phyloP scores from a whole-genome alignment of 2,329 filamentous ascomycete genomes.

The Whalleya microplaca region DNA sequence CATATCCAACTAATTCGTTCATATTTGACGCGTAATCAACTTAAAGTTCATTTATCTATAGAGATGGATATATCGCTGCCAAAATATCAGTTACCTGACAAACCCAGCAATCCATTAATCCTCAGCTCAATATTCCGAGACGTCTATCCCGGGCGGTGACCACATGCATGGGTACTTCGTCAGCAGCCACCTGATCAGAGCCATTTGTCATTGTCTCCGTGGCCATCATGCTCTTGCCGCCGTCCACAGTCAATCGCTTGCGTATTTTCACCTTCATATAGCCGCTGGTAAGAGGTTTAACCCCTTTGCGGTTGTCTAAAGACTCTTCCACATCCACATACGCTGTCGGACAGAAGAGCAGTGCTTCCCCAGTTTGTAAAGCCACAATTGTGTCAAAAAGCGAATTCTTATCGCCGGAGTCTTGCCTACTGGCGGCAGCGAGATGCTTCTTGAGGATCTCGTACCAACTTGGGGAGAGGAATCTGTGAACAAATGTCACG shows the following conservation, averaged over 20 bases:
- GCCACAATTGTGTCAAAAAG: constrained; percentile 26
- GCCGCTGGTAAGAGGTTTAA: constrained; percentile 13
- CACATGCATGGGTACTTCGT: too few relatives aligned
- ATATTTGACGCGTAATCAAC: too few relatives aligned
- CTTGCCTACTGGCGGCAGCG: constrained; percentile 14
- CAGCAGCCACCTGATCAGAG: too few relatives aligned
- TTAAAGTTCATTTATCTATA: too few relatives aligned
- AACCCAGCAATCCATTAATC: too few relatives aligned
- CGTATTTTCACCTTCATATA: constrained; percentile 22
- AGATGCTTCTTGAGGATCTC: constrained; percentile 24
- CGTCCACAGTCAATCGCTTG: constrained; percentile 24
- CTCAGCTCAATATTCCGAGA: too few relatives aligned
- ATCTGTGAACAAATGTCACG: constrained; percentile 31
- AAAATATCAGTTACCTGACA: too few relatives aligned
- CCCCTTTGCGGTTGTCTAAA: neutral
- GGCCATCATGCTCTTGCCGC: constrained; percentile 25
- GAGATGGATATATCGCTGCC: too few relatives aligned
- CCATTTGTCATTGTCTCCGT: neutral
- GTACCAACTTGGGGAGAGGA: constrained; percentile 28
- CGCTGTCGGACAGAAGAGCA: constrained; percentile 31
- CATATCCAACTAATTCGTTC: too few relatives aligned
- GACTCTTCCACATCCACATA: constrained; percentile 10
- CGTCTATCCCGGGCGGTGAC: too few relatives aligned
- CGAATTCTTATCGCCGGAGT: constrained; percentile 1
- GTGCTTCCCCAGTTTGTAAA: constrained; percentile 25